phyloP scores from a whole-genome alignment of 192 early-diverging fungal species.

The Physocladia obscura region DNA sequence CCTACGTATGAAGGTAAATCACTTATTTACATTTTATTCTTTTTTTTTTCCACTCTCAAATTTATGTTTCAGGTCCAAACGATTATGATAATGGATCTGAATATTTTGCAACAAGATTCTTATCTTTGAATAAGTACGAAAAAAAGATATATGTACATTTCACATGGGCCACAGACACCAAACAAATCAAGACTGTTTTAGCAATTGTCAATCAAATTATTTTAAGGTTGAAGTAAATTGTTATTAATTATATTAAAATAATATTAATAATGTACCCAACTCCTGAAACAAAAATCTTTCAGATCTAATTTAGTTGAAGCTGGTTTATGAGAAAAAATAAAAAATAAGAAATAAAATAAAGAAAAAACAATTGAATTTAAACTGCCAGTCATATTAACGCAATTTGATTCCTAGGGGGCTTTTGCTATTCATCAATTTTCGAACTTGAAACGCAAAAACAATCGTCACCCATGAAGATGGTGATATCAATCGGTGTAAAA shows the following conservation, averaged over 20 bases:
- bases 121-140: conserved; percentile 41
- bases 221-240: no score
- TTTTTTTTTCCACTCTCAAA: not conserved
- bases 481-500: no score
- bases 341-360: not conserved
- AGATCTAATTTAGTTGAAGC: conserved; percentile 11
- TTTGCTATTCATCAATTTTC: no score
- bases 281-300: no score
- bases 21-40: not conserved
- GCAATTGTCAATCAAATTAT: conserved; percentile 55
- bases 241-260: not conserved
- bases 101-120: conserved; percentile 49
- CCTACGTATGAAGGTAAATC: conserved; percentile 48
- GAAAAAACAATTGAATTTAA: no score
- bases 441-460: no score
- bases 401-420: no score
- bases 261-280: not conserved
- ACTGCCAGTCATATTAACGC: no score
- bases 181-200: conserved; percentile 54
- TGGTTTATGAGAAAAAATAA: conserved; percentile 3
- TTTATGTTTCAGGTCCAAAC: conserved; percentile 44
- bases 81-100: conserved; percentile 47
- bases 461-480: no score
- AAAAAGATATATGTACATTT: conserved; percentile 59
- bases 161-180: conserved; percentile 65